Conservation (phyloP, 1,139 yeast species). For the Debaryomycetaceae sp. region DNA sequence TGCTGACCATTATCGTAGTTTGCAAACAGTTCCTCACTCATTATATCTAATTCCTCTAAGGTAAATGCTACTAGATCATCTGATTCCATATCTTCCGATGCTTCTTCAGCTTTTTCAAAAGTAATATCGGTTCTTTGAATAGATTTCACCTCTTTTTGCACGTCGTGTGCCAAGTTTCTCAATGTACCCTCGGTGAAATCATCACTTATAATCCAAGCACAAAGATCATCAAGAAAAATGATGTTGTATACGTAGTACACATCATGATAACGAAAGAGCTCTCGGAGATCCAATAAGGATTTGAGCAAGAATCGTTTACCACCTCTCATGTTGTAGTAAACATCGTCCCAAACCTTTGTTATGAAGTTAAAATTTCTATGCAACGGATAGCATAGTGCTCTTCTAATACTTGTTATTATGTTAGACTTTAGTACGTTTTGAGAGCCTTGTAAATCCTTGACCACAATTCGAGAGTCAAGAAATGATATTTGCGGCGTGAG, state of each 20-base stretch:
- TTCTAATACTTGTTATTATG: slow-evolving; percentile 58
- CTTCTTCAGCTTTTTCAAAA: slow-evolving; percentile 31
- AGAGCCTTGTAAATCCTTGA: slow-evolving; percentile 27
- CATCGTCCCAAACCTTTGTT: slow-evolving; percentile 71
- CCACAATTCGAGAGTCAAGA: slow-evolving; percentile 56
- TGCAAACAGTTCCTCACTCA: slow-evolving; percentile 50
- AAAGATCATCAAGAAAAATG: slow-evolving; percentile 74
- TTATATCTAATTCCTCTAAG: slow-evolving; percentile 48
- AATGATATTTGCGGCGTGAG: slow-evolving; percentile 72
- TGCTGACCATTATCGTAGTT: slow-evolving; percentile 12
- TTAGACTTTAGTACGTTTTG: slow-evolving; percentile 43
- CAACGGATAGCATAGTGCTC: slow-evolving; percentile 77
- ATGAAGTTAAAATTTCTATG: slow-evolving; percentile 67
- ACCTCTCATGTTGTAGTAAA: slow-evolving; percentile 56
- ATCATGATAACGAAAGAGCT: slow-evolving; percentile 79
- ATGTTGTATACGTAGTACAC: slow-evolving; percentile 84
- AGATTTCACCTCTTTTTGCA: slow-evolving; percentile 32
- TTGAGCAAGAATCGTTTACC: slow-evolving; percentile 69
- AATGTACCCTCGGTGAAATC: slow-evolving; percentile 47
- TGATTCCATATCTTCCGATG: slow-evolving; percentile 20
- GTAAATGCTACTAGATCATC: slow-evolving; percentile 43
- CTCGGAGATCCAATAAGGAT: slow-evolving; percentile 57
- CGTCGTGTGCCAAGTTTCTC: slow-evolving; percentile 64
- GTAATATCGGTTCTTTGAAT: slow-evolving; percentile 28
- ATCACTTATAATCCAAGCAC: slow-evolving; percentile 72